Percentiles rank a stretch among this genome's conserved stretches.
Conservation (phyloP, 257 asterid species). For the Rhazya stricta region DNA sequence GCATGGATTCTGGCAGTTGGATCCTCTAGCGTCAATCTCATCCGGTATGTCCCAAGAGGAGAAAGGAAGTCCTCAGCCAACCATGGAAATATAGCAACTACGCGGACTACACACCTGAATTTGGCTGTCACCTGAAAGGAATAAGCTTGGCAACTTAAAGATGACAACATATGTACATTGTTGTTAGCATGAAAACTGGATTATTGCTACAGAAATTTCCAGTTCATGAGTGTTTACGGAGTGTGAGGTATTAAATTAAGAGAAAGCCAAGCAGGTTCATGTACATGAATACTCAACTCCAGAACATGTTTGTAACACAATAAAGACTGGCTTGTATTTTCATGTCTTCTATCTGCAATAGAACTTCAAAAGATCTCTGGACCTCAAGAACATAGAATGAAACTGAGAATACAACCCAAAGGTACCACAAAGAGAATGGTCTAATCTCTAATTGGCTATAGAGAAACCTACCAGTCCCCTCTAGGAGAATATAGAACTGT, state of each 20-base stretch:
- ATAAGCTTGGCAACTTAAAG: slow-evolving; percentile 12
- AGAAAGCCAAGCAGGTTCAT: too few species aligned
- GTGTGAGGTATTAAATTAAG: not conserved
- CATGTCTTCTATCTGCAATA: not conserved
- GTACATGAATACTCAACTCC: not conserved
- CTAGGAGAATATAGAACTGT: not conserved
- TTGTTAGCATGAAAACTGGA: not conserved
- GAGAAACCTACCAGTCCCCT: not conserved
- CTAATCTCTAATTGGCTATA: not conserved
- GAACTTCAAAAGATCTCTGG: not conserved
- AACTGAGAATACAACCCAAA: not conserved
- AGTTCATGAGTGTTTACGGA: not conserved
- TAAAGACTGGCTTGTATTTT: not conserved
- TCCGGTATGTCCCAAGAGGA: slow-evolving; percentile 54
- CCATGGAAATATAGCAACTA: slow-evolving; percentile 66
- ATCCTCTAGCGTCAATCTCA: slow-evolving; percentile 82
- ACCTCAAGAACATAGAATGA: not conserved
- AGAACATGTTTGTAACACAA: not conserved
- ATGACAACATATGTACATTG: not conserved
- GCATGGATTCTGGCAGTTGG: slow-evolving; percentile 90
- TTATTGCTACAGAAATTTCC: not conserved
- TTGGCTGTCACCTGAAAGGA: slow-evolving; percentile 54
- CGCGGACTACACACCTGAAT: slow-evolving; percentile 66
- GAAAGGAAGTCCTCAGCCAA: slow-evolving; percentile 41
- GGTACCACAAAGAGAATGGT: not conserved